Evolutionary conservation across 495 filamentous ascomycete genomes (phyloP), one percentile per base, ranked within the genome.

Genomic region (Penicillium desertorum): DNA sequence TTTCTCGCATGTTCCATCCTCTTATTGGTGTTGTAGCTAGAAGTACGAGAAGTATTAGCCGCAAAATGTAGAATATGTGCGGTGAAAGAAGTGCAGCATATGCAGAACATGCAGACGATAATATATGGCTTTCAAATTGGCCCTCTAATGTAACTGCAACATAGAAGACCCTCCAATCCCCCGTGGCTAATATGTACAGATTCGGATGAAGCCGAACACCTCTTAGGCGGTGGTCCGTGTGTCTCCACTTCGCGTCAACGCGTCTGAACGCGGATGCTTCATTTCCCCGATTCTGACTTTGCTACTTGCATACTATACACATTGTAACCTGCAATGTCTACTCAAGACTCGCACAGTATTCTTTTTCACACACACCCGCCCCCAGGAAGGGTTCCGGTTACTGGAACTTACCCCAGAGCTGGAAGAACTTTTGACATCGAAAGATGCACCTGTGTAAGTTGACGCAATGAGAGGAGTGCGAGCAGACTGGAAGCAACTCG

Each of bases 331-430:
- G 45, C 41, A 59, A 88, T 88, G 86, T 80, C 84, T 11, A 84
- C 81, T 25, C 86, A 87, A 73, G 64, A 75, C 4, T 75, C 82
- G n/a, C 66, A 62, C 10, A 82, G 80, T 43, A 84, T 90, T 58
- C 76, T 83, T 2, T 2, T 84, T 94, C 56, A 79, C 77, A n/a
- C 78, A 90, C 61, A 75, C 77, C 32, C 78, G 80, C 12, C 75
- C 80, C 39, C 81, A 84, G 59, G 74, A 83, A 51, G 81, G 82
- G 5, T 88, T 91, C 68, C 84, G 86, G 29, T 76, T 96, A 11
- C 75, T 96, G n/a, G 92, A 96, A 68, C 82, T 97, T 1, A 86
- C 91, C 4, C 78, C 86, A 8, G 87, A 91, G 22, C 71, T 96
- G 9, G 78, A 90, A 10, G 78, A 83, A 12, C 71, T 89, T 7